These are phyloP conservation scores for Arthroderma sp. DNA, from an alignment of 2,329 filamentous ascomycete genomes.

Conservation along the genomic window DNA sequence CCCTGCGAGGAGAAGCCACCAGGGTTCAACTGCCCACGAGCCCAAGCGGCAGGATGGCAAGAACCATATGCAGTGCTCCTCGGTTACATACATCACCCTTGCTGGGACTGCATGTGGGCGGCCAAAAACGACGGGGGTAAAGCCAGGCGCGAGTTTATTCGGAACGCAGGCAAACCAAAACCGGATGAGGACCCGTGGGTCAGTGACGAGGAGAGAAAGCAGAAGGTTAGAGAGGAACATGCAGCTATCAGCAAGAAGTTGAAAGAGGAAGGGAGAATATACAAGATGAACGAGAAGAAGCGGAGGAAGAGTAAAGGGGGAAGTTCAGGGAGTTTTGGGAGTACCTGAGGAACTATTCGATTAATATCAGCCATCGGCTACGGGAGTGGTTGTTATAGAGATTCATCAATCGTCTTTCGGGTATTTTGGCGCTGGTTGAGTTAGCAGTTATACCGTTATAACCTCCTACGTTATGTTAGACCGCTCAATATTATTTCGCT, in stretches of 20 bases:
- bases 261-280: background rate
- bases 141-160: constrained; percentile 2
- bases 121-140: constrained; percentile 2
- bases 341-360: too few species aligned
- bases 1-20: constrained; percentile 1
- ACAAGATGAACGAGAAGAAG: constrained; percentile 2
- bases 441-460: too few species aligned
- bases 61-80: background rate
- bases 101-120: constrained; percentile 5
- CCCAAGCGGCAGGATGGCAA: constrained; percentile 1
- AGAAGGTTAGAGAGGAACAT: background rate
- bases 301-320: background rate
- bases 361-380: too few species aligned
- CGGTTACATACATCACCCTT: constrained; percentile 1
- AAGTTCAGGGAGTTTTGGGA: too few species aligned
- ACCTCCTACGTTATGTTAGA: too few species aligned
- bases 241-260: background rate
- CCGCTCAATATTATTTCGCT: too few species aligned
- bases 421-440: too few species aligned
- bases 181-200: constrained; percentile 2
- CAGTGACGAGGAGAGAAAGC: constrained; percentile 4
- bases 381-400: too few species aligned
- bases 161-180: background rate
- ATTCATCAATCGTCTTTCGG: too few species aligned
- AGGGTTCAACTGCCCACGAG: constrained; percentile 3